These are phyloP conservation scores for Naganishia friedmannii DNA, from an alignment of 768 basidiomycete species.

Conservation along the genomic window DNA sequence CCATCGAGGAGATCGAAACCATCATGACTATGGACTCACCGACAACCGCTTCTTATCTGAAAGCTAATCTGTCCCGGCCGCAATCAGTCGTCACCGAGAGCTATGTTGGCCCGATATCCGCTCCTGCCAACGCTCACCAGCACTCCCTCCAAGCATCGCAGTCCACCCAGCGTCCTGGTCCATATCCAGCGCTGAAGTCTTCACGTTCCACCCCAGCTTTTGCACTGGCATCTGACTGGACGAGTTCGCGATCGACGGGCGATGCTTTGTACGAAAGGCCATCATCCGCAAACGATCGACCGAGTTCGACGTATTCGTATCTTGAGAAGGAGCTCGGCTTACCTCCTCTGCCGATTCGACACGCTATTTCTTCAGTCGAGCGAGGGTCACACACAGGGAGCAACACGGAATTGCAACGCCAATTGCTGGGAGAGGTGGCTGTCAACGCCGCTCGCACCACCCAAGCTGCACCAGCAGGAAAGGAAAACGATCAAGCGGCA, in stretches of 20 bases:
- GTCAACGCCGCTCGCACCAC: neutral
- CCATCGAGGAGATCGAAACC: conserved; percentile 33
- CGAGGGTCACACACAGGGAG: neutral
- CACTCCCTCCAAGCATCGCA: conserved; percentile 9
- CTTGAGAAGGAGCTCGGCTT: neutral
- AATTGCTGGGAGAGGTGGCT: neutral
- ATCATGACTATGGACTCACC: conserved; percentile 30
- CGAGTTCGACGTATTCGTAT: conserved; percentile 12
- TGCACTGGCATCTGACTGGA: neutral
- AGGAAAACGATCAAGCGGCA: neutral
- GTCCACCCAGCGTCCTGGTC: conserved; percentile 6
- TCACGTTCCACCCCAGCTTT: conserved; percentile 21
- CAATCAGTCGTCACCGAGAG: conserved; percentile 8
- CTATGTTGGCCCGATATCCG: conserved; percentile 8
- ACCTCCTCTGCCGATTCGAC: conserved; percentile 1
- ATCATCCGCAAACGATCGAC: neutral
- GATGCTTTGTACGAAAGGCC: neutral
- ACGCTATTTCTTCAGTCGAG: neutral
- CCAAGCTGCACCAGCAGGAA: neutral
- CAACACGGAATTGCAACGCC: neutral
- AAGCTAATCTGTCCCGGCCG: conserved; percentile 12
- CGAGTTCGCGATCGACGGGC: conserved; percentile 16
- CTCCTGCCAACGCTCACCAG: neutral
- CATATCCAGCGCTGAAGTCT: conserved; percentile 9
- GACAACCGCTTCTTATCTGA: conserved; percentile 18